Evolutionary conservation across 306 rosid genomes (phyloP), one percentile per base, ranked within the genome.

Genomic region (Trichosanthes truncata): DNA sequence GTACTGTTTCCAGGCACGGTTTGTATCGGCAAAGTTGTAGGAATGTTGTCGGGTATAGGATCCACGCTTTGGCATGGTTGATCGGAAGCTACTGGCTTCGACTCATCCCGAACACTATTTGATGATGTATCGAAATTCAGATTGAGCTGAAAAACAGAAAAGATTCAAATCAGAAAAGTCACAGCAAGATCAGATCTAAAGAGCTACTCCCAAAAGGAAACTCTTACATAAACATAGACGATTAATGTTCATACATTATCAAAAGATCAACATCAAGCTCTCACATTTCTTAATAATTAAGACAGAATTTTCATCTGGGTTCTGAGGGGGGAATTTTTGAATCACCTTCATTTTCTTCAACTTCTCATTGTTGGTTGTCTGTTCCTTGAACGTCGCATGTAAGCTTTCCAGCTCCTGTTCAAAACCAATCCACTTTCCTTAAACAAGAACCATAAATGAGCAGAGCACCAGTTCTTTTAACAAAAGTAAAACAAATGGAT

Each of bases 261-360:
- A 68, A 68, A n/a, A 35, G 43, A 35, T 33, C 20, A 55, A 11
- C 79, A 41, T 41, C 41, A 40, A 43, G 20, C 9, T 78, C 18
- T 17, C 55, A 56, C 72, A 56, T 11, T 55, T 40, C 25, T 12
- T 17, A 77, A 59, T 8, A 43, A 5, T 55, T 77, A 55, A 41
- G 62, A 76, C 3, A 41, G 9, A 52, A 31, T 1, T 51, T 56
- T 76, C 43, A 76, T 33, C 29, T 31, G 62, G 41, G 40, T 14
- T 74, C 61, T 41, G 57, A 25, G 78, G 10, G 67, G 56, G 35
- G 3, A 65, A 25, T 21, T 48, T 21, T 31, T 33, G 65, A 79
- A 62, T 79, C 75, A 79, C 81, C 81, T 79, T 79, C 35, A 66
- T 65, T 79, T 66, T 63, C 81, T 79, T 79, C 76, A 66, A 46